Evolutionary conservation across 768 basidiomycete species (phyloP), one percentile per base, ranked within the genome.

Genomic region (Lactarius hengduanensis): DNA sequence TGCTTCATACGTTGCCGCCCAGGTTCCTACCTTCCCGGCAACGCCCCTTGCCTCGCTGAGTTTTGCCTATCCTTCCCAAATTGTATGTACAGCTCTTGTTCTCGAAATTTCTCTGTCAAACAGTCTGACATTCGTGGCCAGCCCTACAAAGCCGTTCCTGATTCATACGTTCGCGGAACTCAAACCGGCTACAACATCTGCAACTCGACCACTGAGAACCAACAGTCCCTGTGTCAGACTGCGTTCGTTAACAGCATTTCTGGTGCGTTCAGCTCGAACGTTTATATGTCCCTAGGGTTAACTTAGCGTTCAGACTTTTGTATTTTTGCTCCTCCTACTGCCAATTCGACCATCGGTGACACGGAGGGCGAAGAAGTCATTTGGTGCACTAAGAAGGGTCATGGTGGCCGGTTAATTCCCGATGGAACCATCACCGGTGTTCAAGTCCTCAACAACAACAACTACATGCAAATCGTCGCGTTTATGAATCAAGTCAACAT

Each of bases 381-480:
- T 1, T 94, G 84, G 82, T 94, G 91, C 77, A 84, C 86, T n/a
- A 85, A 88, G 73, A 80, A 81, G 1, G 84, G 84, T 7, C 84
- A 82, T 62, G 92, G 92, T 2, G 86, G 89, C 4, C 88, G 92
- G 65, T 72, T 88, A 61, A 90, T 94, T 40, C 90, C 89, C n/a
- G 75, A 73, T 0, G 87, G 87, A 22, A 81, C 89, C 38, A 75
- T 92, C 38, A 74, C 75, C 2, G 91, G 89, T 62, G 79, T 90
- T 0, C 90, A 92, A 76, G 80, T 82, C 73, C 80, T 88, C 70
- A 79, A 76, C 66, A 87, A 87, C 0, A 80, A 83, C 1, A 81
- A 80, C 65, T 90, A 90, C 70, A 73, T 84, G 43, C 84, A 86
- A 72, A 78, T 89, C 65, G 80, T 81, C 47, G 92, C 89, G 10